Evolutionary conservation across 805 yeast genomes (phyloP).

Genomic region (Metschnikowia koreensis): DNA sequence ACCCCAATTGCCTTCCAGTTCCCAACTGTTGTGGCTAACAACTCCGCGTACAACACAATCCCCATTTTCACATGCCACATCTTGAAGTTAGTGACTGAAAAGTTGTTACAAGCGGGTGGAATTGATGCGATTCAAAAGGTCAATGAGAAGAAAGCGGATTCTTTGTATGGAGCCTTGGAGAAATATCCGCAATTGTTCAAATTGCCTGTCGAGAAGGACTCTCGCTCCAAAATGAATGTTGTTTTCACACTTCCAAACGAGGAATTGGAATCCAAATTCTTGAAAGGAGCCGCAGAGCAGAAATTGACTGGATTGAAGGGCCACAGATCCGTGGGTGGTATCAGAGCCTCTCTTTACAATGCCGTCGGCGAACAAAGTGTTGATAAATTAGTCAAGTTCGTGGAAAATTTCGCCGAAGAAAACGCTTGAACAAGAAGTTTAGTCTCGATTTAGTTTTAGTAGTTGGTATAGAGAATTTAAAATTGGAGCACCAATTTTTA

Average conservation of each 20-base stretch:
- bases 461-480: background rate
- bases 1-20: conserved; percentile 87
- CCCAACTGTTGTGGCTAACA: conserved; percentile 81
- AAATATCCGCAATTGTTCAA: conserved; percentile 61
- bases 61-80: conserved; percentile 91
- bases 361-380: conserved; percentile 71
- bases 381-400: conserved; percentile 52
- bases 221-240: conserved; percentile 87
- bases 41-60: conserved; percentile 93
- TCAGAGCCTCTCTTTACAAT: conserved; percentile 89
- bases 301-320: conserved; percentile 84
- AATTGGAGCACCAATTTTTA: background rate
- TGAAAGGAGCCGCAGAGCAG: conserved; percentile 59
- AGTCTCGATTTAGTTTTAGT: background rate
- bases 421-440: background rate
- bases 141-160: conserved; percentile 60
- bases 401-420: conserved; percentile 57
- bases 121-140: conserved; percentile 54
- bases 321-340: conserved; percentile 96
- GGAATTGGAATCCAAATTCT: conserved; percentile 65
- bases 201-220: conserved; percentile 59
- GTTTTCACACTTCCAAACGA: conserved; percentile 75
- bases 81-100: conserved; percentile 70
- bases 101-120: conserved; percentile 70
- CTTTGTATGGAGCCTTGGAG: conserved; percentile 66